A percentile compares a stretch with the other conserved stretches of the same genome.
Conservation (phyloP, 2,329 filamentous ascomycete genomes). For the Aspergillus sp. region DNA sequence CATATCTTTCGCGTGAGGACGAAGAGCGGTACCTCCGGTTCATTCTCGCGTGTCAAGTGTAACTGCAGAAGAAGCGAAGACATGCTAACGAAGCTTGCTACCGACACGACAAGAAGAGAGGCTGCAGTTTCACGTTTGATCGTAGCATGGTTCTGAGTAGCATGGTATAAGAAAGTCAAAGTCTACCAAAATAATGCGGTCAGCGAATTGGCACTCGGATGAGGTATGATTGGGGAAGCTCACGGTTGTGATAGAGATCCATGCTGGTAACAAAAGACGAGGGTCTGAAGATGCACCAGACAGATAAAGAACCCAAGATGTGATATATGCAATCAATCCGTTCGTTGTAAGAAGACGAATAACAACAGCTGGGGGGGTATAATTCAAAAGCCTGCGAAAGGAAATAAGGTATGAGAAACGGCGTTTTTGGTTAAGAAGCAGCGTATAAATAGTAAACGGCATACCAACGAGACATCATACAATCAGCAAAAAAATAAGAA, state of each 20-base stretch:
- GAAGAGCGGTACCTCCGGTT: constrained; percentile 60
- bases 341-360: constrained; percentile 76
- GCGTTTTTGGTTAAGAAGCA: neutral
- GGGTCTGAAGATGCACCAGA: constrained; percentile 70
- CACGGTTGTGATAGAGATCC: constrained; percentile 76
- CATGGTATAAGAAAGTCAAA: constrained; percentile 71
- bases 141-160: constrained; percentile 74
- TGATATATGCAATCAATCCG: constrained; percentile 72
- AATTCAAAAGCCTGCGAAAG: constrained; percentile 71
- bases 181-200: constrained; percentile 50
- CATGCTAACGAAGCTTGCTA: constrained; percentile 76
- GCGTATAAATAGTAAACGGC: constrained; percentile 21
- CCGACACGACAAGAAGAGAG: constrained; percentile 74
- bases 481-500: constrained; percentile 81
- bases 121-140: constrained; percentile 77
- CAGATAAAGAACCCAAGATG: constrained; percentile 69
- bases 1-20: constrained; percentile 47
- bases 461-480: constrained; percentile 79
- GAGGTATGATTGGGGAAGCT: constrained; percentile 18
- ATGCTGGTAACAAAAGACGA: constrained; percentile 70
- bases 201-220: neutral
- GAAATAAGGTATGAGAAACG: neutral
- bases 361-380: constrained; percentile 74
- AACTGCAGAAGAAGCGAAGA: constrained; percentile 66
- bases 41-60: constrained; percentile 62